Percentiles rank a stretch among this genome's conserved stretches.
Conservation (phyloP, 129 eudicot species). For the Flaveria robusta region DNA sequence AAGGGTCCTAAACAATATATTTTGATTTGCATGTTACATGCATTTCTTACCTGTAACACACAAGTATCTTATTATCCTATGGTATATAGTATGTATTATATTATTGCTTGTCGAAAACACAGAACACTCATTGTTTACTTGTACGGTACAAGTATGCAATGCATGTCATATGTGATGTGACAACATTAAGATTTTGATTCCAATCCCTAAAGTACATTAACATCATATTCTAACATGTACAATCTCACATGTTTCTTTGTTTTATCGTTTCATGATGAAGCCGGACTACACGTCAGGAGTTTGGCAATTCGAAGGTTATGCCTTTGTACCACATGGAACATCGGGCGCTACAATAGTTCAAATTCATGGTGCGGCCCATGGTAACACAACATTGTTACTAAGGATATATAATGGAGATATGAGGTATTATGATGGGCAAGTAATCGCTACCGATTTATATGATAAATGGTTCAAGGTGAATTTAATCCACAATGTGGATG, state of each 20-base stretch:
- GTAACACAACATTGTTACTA: slow-evolving; percentile 36
- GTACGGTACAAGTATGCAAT: not conserved
- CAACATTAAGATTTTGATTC: not conserved
- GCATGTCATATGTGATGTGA: not conserved
- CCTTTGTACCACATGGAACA: slow-evolving; percentile 50
- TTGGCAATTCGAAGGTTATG: slow-evolving; percentile 62
- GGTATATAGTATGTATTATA: not conserved
- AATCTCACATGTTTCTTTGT: not conserved
- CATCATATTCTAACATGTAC: too few species aligned
- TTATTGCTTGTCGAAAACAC: not conserved
- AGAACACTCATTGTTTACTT: not conserved
- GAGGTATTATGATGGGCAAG: slow-evolving; percentile 36
- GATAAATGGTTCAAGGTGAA: slow-evolving; percentile 54
- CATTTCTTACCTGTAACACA: not conserved
- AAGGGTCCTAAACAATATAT: not conserved
- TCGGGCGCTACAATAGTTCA: slow-evolving; percentile 52
- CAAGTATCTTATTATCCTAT: not conserved
- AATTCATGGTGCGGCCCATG: slow-evolving; percentile 50
- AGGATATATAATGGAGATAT: slow-evolving; percentile 50
- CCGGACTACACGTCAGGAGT: slow-evolving; percentile 53
- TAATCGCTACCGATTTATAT: slow-evolving; percentile 36
- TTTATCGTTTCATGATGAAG: slow-evolving; percentile 16
- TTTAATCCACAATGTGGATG: slow-evolving; percentile 46
- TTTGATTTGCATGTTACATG: not conserved
- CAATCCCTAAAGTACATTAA: not conserved